Conservation (phyloP, 2,329 filamentous ascomycete genomes). For the Aspergillus sojae region DNA sequence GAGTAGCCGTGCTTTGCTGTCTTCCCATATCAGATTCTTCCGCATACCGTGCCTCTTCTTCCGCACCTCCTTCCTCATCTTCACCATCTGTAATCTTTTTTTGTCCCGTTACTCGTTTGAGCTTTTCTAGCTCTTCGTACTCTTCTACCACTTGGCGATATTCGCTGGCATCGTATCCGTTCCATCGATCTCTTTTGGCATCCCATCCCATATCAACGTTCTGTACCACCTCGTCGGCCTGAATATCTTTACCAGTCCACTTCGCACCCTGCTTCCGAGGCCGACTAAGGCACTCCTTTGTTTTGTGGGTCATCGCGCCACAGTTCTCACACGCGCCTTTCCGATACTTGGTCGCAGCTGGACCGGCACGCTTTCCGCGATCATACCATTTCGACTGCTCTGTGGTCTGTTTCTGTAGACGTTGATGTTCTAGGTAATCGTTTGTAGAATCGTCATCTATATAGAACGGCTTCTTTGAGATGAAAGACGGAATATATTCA, state of each 20-base stretch:
- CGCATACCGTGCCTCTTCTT: conserved; percentile 69
- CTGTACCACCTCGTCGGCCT: conserved; percentile 85
- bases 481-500: conserved; percentile 97
- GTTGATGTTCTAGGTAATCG: conserved; percentile 97
- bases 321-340: conserved; percentile 99
- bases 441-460: conserved; percentile 74
- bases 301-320: conserved; percentile 94
- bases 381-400: conserved; percentile 87
- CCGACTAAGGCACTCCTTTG: conserved; percentile 86
- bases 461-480: conserved; percentile 97
- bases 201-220: conserved; percentile 91
- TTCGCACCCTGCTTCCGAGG: conserved; percentile 87
- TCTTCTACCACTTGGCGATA: conserved; percentile 87
- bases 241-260: conserved; percentile 90
- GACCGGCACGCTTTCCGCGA: conserved; percentile 78
- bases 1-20: conserved; percentile 85
- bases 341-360: conserved; percentile 92
- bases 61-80: conserved; percentile 54
- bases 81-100: conserved; percentile 55
- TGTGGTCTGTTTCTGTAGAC: conserved; percentile 71
- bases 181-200: conserved; percentile 96
- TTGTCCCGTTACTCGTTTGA: conserved; percentile 59
- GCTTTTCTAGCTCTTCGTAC: conserved; percentile 80
- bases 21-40: conserved; percentile 97
- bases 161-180: conserved; percentile 90